These are phyloP conservation scores for Haplographium delicatum DNA, from an alignment of 495 filamentous ascomycete genomes.

Conservation along the genomic window DNA sequence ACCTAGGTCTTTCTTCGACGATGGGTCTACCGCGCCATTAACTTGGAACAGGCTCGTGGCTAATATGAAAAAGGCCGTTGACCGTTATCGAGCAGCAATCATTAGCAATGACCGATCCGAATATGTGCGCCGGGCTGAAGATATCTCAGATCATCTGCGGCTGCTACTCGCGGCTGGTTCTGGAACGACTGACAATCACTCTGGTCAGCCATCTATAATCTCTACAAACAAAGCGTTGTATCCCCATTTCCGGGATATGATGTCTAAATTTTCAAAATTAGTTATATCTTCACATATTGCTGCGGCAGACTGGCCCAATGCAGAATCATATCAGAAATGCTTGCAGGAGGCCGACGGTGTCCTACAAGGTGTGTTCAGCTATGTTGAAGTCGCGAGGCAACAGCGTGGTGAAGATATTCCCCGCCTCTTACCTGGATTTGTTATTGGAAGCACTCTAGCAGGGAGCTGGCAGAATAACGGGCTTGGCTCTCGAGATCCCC, in stretches of 20 bases:
- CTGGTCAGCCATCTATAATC: constrained; percentile 97
- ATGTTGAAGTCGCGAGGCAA: constrained; percentile 88
- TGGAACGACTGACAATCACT: constrained; percentile 96
- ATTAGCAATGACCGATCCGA: constrained; percentile 74
- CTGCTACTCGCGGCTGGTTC: constrained; percentile 92
- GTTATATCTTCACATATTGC: constrained; percentile 98
- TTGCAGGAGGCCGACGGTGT: constrained; percentile 94
- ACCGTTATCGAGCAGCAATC: constrained; percentile 81
- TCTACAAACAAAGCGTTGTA: constrained; percentile 94
- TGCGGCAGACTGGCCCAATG: constrained; percentile 82
- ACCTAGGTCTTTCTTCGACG: constrained; percentile 79
- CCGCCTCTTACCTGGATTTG: constrained; percentile 86
- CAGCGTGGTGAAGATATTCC: constrained; percentile 86
- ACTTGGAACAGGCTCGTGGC: constrained; percentile 86
- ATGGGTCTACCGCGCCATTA: constrained; percentile 64
- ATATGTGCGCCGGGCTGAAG: constrained; percentile 87
- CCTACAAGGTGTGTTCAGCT: constrained; percentile 86
- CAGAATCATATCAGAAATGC: constrained; percentile 88
- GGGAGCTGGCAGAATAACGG: constrained; percentile 95
- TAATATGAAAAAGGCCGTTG: constrained; percentile 84
- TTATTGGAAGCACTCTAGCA: constrained; percentile 71
- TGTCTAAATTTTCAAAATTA: constrained; percentile 98
- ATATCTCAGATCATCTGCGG: constrained; percentile 93
- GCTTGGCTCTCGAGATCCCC: constrained; percentile 59
- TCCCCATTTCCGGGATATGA: constrained; percentile 97